These are phyloP conservation scores for Apiospora saccharicola DNA, from an alignment of 2,329 filamentous ascomycete species.

Conservation along the genomic window DNA sequence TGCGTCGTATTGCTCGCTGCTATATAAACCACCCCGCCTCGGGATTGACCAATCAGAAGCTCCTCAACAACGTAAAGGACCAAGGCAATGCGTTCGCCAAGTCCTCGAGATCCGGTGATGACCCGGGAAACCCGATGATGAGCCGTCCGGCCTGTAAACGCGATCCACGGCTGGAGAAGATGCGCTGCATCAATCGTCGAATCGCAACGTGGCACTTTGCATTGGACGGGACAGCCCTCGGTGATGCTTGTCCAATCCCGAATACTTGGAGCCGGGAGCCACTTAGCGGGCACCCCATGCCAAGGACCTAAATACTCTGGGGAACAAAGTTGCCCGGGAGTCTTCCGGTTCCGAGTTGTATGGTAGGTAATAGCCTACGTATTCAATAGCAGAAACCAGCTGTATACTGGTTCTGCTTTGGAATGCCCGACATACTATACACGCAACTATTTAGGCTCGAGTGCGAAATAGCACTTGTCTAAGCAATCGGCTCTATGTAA, in stretches of 20 bases:
- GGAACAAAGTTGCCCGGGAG: background rate
- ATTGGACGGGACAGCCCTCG: background rate
- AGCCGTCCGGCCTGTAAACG: background rate
- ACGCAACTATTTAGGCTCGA: background rate
- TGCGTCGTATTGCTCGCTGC: slow-evolving; percentile 2
- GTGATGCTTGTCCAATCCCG: background rate
- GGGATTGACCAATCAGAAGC: background rate
- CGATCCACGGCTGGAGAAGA: background rate
- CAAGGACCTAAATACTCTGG: background rate
- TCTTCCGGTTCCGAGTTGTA: background rate
- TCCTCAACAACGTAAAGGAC: background rate
- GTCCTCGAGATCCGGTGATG: slow-evolving; percentile 14
- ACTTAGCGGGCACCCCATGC: background rate
- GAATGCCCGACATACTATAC: background rate
- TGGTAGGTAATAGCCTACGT: background rate
- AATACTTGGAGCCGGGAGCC: background rate
- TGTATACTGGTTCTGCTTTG: background rate
- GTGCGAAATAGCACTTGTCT: no score
- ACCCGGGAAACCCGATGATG: slow-evolving; percentile 11
- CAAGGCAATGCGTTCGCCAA: background rate
- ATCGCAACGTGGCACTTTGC: background rate
- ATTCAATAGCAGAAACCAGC: background rate
- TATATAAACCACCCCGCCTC: slow-evolving; percentile 5
- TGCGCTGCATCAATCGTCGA: background rate
- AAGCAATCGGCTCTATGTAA: background rate